Base-by-base conservation (phyloP, 1,284 basidiomycete genomes). In the Rhodotorula sp. region DNA sequence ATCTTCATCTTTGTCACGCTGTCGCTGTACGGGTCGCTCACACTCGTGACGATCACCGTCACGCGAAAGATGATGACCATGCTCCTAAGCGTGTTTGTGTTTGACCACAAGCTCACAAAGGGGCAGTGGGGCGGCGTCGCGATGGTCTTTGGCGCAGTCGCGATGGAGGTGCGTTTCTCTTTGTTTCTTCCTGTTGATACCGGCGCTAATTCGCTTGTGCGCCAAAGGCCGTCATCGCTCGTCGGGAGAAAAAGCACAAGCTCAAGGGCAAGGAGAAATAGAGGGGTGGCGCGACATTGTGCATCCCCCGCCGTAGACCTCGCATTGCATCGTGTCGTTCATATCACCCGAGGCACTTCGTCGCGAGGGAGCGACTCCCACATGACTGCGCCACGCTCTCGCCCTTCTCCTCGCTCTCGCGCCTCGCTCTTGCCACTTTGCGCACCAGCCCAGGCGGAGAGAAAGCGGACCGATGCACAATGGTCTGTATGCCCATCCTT, bases 31-130 rank as follows among this genome's bases (percentile, higher is more conserved):
- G 97, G 97, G 29, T 93, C 91, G 17, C 84, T 99, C 71, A 98
- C 96, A 1, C 84, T 97, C 39, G 92, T 93, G 64, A 97, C 91
- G 53, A 91, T 97, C 78, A 97, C 94, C 1, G 86, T 99, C 67
- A 99, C 96, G n/a, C 87, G 97, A 69, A 99, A 99, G 83, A 85
- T 99, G 80, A 97, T 97, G 81, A 98, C 96, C 9, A 99, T 99
- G 96, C 85, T 99, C 22, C 85, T 99, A 50, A 95, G 92, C 13
- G 94, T 99, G 9, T 81, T 96, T 37, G 88, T 98, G 1, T 99
- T 97, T 82, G 89, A 92, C 77, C 96, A 99, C 82, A 87, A 85
- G 73, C 85, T 99, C 64, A 90, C 90, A 0, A 71, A 80, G 0
- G 91, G 94, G 1, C 97, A 99, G 82, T 99, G 97, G 97, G 78